Conservation (phyloP, 1,284 basidiomycete genomes). For the Filobasidium uniguttulatum region DNA sequence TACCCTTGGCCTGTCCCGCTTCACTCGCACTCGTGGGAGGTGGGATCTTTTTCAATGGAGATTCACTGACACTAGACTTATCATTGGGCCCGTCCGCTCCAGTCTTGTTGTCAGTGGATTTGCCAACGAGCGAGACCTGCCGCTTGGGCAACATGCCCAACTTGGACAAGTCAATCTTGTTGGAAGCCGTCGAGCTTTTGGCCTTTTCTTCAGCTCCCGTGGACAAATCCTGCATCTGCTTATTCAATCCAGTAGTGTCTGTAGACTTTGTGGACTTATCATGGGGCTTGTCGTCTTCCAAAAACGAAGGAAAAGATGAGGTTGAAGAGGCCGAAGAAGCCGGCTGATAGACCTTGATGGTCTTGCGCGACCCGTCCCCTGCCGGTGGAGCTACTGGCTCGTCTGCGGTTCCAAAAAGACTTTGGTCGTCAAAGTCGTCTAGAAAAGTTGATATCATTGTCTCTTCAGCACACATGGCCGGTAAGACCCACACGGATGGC, state of each 20-base stretch:
- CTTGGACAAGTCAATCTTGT: too few species aligned
- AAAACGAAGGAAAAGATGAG: slow-evolving; percentile 5
- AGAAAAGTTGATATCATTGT: too few species aligned
- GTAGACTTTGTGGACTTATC: not conserved
- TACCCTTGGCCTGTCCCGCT: slow-evolving; percentile 20
- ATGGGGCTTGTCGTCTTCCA: not conserved
- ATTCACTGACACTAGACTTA: too few species aligned
- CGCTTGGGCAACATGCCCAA: slow-evolving; percentile 37
- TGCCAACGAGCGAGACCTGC: slow-evolving; percentile 31
- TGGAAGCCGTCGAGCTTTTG: too few species aligned
- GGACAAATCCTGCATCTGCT: too few species aligned
- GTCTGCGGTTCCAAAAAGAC: slow-evolving; percentile 3
- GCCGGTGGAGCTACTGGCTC: slow-evolving; percentile 14
- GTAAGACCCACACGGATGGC: too few species aligned
- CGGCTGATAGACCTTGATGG: slow-evolving; percentile 11
- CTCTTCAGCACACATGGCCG: too few species aligned
- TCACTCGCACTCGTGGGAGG: slow-evolving; percentile 9
- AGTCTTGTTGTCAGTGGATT: slow-evolving; percentile 21
- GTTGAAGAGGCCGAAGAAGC: slow-evolving; percentile 11
- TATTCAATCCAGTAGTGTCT: too few species aligned
- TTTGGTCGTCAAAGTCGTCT: too few species aligned
- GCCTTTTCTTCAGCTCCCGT: too few species aligned
- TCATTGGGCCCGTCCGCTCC: too few species aligned
- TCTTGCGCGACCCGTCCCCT: not conserved
- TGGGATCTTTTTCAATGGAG: slow-evolving; percentile 25